Base-by-base conservation (phyloP, 768 basidiomycete species). In the Clitopilus hobsonii region DNA sequence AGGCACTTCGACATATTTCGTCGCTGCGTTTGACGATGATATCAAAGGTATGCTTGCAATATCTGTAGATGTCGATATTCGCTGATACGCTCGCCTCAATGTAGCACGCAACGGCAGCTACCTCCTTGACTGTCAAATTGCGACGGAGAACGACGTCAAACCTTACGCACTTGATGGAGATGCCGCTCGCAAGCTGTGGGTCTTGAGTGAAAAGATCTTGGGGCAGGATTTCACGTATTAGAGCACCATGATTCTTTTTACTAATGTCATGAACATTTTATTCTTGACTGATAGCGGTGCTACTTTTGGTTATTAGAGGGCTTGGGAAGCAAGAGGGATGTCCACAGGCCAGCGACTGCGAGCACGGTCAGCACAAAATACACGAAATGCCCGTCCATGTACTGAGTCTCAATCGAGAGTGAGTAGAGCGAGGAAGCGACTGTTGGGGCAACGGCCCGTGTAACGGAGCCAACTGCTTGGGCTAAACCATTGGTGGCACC, bases 341-440 rank as follows among this genome's bases (percentile, higher is more conserved):
- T 26, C 25, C 49, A 26, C 1, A 50, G 22, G 10, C 49, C 49
- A 22, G 22, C 20, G 24, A 26, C 8, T 10, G 49, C 49, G 24
- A 50, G 14, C 1, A 26, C 16, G 18, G 73, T 53, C 11, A 79
- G 66, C 26, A 71, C 61, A 56, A 68, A 72, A 58, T 88, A 86
- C 3, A 86, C 85, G 18, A 87, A 65, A 54, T 75, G 66, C 3
- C 86, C 86, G 5, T 78, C 79, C 38, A 84, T 66, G 55, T 80
- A 74, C 29, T 76, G 65, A 51, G 72, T 71, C 29, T 79, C 73
- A 41, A 83, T 80, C 0, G 87, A 87, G 28, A 88, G 62, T 20
- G 88, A 84, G 70, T 85, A 90, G 51, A 88, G 73, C 30, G 86
- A 86, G 52, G 80, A 83, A 1, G 84, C 73, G 2, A 73, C 61